These are phyloP conservation scores for Zygotorulaspora chibaensis DNA, from an alignment of 805 yeast species.

Conservation along the genomic window DNA sequence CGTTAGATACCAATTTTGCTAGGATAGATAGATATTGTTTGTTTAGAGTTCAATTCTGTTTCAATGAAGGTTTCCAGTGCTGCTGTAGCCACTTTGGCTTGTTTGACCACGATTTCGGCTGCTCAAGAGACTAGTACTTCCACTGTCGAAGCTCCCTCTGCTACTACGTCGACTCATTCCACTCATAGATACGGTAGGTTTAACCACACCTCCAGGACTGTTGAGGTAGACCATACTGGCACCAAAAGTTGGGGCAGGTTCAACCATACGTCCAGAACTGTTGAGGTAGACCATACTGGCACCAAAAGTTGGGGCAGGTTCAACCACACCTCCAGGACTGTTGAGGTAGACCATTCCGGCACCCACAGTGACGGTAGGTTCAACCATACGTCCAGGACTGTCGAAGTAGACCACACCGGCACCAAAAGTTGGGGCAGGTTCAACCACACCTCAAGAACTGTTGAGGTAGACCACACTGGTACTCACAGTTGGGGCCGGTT, in stretches of 20 bases:
- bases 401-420: slow-evolving; percentile 45
- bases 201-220: slow-evolving; percentile 35
- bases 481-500: slow-evolving; percentile 58
- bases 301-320: slow-evolving; percentile 56
- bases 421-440: slow-evolving; percentile 56
- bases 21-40: not conserved
- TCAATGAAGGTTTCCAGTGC: slow-evolving; percentile 43
- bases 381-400: slow-evolving; percentile 39
- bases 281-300: slow-evolving; percentile 39
- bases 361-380: slow-evolving; percentile 58
- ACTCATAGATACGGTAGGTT: slow-evolving; percentile 56
- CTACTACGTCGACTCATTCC: slow-evolving; percentile 33
- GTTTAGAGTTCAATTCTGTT: not conserved
- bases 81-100: slow-evolving; percentile 40
- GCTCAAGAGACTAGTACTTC: slow-evolving; percentile 31
- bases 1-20: not conserved
- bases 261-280: slow-evolving; percentile 37
- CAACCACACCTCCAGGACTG: slow-evolving; percentile 37
- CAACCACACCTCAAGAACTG: slow-evolving; percentile 37
- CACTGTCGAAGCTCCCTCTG: slow-evolving; percentile 23
- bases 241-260: slow-evolving; percentile 56
- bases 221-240: slow-evolving; percentile 35
- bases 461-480: slow-evolving; percentile 39
- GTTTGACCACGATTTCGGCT: slow-evolving; percentile 32
- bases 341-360: slow-evolving; percentile 39